These are phyloP conservation scores for Globisporangium ultimum DNA, from an alignment of 352 stramenopile species.

Conservation along the genomic window DNA sequence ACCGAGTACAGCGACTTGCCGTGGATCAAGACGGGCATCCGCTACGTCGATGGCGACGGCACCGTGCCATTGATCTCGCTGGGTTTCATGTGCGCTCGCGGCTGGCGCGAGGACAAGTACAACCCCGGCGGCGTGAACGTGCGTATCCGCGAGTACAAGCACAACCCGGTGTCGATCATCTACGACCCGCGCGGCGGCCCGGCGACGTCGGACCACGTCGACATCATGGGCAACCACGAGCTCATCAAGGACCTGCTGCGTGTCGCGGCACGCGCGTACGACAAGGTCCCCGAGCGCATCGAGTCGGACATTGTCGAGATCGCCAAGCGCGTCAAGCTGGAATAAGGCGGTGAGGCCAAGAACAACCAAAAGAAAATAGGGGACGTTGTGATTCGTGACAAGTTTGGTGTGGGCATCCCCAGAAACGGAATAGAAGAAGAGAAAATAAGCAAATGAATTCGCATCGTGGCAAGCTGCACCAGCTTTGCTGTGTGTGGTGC, in stretches of 20 bases:
- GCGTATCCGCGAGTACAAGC: conserved; percentile 72
- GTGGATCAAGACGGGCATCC: conserved; percentile 78
- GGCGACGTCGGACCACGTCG: conserved; percentile 90
- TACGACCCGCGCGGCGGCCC: conserved; percentile 68
- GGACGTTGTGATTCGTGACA: no score
- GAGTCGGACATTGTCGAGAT: conserved; percentile 67
- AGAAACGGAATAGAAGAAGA: no score
- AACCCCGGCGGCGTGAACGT: conserved; percentile 90
- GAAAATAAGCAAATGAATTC: no score
- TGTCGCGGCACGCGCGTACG: conserved; percentile 57
- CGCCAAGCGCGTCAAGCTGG: conserved; percentile 41
- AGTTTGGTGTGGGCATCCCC: no score
- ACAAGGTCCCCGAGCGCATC: conserved; percentile 70
- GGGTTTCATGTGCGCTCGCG: conserved; percentile 92
- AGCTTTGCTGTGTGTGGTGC: no score
- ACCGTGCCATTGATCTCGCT: conserved; percentile 92
- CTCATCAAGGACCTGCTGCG: conserved; percentile 80
- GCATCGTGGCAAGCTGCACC: no score
- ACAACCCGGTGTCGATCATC: conserved; percentile 75
- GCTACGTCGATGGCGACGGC: conserved; percentile 90
- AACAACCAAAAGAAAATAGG: no score
- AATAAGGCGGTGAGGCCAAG: conserved; percentile 2
- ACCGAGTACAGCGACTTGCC: conserved; percentile 57
- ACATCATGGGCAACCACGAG: conserved; percentile 94
- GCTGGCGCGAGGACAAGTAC: conserved; percentile 74